Evolutionary conservation across 2,329 filamentous ascomycete genomes (phyloP), one percentile per base, ranked within the genome.

Genomic region (Fusarium proliferatum): DNA sequence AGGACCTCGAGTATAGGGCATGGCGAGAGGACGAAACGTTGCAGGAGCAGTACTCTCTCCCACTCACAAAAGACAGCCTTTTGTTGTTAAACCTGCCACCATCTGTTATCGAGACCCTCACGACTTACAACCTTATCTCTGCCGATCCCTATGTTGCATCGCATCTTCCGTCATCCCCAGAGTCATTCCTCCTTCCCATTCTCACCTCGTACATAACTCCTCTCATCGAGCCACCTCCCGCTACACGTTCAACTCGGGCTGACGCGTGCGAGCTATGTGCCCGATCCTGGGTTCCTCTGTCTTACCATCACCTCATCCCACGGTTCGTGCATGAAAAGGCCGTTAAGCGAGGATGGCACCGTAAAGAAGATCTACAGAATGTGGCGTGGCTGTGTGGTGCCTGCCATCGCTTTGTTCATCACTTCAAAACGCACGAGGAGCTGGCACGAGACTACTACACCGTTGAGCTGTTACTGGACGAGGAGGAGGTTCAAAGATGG

Each of bases 251-350:
- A 1, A 92, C 91, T 3, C 87, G 88, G 30, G 79, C 82, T 9
- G 76, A 84, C 2, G 87, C 85, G 1, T 97, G 94, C 81, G 94
- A 97, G 83, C 88, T 97, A 30, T 97, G 94, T 80, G 88, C 86
- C 4, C 86, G 94, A 2, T 88, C 90, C 70, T 94, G 93, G 89
- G 89, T 96, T 28, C 89, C 90, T 13, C 82, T 96, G 69, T 93
- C 92, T 2, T 97, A 96, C 80, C 94, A 97, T 79, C 94, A 97
- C 83, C 84, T 97, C 48, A 95, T 97, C 61, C 94, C 94, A n/a
- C 88, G 90, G 45, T 88, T 89, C 48, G 91, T 94, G 67, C 94
- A 97, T 81, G 90, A 88, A 12, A 94, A 94, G 79, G 93, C 89
- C 7, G 80, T 94, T 43, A 94, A 93, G 85, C 86, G 93, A 46